A percentile compares a stretch with the other conserved stretches of the same genome.
These are phyloP conservation scores for Radiomyces spectabilis DNA, from an alignment of 192 early-diverging fungal genomes.

Conservation along the genomic window DNA sequence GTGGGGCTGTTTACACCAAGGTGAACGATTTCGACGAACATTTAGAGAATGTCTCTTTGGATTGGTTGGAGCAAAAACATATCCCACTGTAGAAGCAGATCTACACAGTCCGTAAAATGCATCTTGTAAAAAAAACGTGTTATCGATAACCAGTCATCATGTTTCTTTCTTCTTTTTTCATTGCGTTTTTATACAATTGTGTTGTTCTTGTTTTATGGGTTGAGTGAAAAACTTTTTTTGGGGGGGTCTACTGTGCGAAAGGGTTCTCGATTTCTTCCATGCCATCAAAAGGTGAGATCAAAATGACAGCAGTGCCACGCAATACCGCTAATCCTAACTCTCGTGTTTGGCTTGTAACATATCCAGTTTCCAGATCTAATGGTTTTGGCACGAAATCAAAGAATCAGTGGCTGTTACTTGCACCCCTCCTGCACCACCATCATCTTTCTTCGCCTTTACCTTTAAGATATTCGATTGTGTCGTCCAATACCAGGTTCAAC, in stretches of 20 bases:
- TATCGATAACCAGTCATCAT: too few species aligned
- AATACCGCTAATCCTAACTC: constrained; percentile 81
- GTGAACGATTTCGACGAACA: constrained; percentile 65
- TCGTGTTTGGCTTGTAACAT: constrained; percentile 47
- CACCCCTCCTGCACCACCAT: background rate
- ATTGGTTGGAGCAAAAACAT: too few species aligned
- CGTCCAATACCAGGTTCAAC: constrained; percentile 90
- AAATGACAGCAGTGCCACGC: constrained; percentile 82
- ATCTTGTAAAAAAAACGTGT: too few species aligned
- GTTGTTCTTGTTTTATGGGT: background rate
- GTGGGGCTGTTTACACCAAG: constrained; percentile 28
- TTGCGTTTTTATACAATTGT: too few species aligned
- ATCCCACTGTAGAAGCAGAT: too few species aligned
- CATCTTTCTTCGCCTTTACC: constrained; percentile 34
- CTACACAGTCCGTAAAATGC: too few species aligned
- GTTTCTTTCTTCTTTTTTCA: too few species aligned
- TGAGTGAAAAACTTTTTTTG: background rate
- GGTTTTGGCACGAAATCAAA: too few species aligned
- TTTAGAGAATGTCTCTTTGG: constrained; percentile 50
- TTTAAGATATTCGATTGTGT: constrained; percentile 76
- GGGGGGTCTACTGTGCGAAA: constrained; percentile 36
- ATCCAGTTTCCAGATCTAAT: constrained; percentile 23
- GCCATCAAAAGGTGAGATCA: constrained; percentile 88
- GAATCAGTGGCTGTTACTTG: too few species aligned
- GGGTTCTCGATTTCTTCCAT: constrained; percentile 89